Percentiles rank a stretch among this genome's conserved stretches.
phyloP scores from a whole-genome alignment of 805 yeast species.

The Ogataea nonfermentans region DNA sequence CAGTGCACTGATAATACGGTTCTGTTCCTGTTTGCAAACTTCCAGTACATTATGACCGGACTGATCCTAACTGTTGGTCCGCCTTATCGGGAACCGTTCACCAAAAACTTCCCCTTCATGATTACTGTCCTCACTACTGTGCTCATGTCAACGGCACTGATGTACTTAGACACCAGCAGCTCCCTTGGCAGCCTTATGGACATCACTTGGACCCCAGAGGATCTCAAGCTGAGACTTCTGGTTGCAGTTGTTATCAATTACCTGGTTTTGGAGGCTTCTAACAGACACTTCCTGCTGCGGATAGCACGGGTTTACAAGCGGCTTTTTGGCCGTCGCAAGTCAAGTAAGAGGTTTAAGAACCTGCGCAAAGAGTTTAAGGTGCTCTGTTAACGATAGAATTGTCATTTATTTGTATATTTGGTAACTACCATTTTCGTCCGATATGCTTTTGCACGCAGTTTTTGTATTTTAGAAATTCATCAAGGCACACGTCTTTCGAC shows the following conservation, averaged over 20 bases:
- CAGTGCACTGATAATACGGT: slow-evolving; percentile 88
- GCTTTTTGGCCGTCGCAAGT: slow-evolving; percentile 29
- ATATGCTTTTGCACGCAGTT: slow-evolving; percentile 44
- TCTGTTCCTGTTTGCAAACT: slow-evolving; percentile 74
- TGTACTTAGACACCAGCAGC: slow-evolving; percentile 51
- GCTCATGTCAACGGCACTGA: slow-evolving; percentile 49
- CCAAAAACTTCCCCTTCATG: slow-evolving; percentile 68
- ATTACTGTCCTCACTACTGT: slow-evolving; percentile 53
- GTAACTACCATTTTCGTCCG: slow-evolving; percentile 30
- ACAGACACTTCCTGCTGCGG: slow-evolving; percentile 41
- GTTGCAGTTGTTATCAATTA: slow-evolving; percentile 49
- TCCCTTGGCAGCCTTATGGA: slow-evolving; percentile 71
- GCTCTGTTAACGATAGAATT: slow-evolving; percentile 10
- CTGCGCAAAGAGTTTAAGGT: slow-evolving; percentile 29
- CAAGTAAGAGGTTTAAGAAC: slow-evolving; percentile 40
- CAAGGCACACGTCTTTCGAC: slow-evolving; percentile 49
- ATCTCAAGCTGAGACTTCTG: slow-evolving; percentile 53
- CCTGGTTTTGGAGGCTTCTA: slow-evolving; percentile 43
- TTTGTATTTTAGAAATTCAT: slow-evolving; percentile 50
- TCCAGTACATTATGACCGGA: slow-evolving; percentile 86
- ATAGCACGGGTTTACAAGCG: slow-evolving; percentile 42
- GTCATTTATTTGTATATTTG: slow-evolving; percentile 1
- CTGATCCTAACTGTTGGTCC: slow-evolving; percentile 86
- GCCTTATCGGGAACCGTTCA: slow-evolving; percentile 82
- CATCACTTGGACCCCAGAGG: slow-evolving; percentile 55